Evolutionary conservation across 306 rosid species (phyloP).

Genomic region (Pterocarpus macrocarpus): DNA sequence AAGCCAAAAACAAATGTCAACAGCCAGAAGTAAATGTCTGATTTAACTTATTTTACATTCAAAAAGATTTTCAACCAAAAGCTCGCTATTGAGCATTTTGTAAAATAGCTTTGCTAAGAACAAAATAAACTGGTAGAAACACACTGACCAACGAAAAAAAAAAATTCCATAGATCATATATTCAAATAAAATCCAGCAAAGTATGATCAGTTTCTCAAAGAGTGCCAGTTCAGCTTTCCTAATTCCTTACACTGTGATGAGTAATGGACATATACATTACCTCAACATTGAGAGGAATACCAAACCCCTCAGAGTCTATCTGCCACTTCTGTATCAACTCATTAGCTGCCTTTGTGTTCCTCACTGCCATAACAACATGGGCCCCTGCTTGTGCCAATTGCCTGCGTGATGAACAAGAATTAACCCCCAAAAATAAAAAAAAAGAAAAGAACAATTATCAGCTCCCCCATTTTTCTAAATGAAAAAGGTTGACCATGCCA

Average conservation of each 20-base stretch:
- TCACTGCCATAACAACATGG: constrained; percentile 98
- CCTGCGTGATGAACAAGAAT: constrained; percentile 59
- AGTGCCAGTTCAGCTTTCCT: constrained; percentile 20
- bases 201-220: neutral
- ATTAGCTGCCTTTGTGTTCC: constrained; percentile 82
- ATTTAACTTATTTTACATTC: constrained; percentile 11
- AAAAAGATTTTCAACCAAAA: constrained; percentile 5
- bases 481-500: neutral
- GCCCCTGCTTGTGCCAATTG: constrained; percentile 97
- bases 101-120: neutral
- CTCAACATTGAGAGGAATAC: constrained; percentile 95
- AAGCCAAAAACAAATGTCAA: constrained; percentile 45
- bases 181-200: constrained; percentile 29
- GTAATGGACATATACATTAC: constrained; percentile 47
- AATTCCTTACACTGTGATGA: constrained; percentile 10
- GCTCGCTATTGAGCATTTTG: neutral
- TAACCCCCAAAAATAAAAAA: neutral
- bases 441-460: neutral
- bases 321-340: constrained; percentile 95
- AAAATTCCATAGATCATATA: constrained; percentile 24
- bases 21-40: constrained; percentile 22
- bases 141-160: neutral
- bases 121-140: constrained; percentile 24
- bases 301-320: constrained; percentile 77
- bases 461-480: neutral